These are phyloP conservation scores for Orbilia blumenaviensis DNA, from an alignment of 2,329 filamentous ascomycete species.

Conservation along the genomic window DNA sequence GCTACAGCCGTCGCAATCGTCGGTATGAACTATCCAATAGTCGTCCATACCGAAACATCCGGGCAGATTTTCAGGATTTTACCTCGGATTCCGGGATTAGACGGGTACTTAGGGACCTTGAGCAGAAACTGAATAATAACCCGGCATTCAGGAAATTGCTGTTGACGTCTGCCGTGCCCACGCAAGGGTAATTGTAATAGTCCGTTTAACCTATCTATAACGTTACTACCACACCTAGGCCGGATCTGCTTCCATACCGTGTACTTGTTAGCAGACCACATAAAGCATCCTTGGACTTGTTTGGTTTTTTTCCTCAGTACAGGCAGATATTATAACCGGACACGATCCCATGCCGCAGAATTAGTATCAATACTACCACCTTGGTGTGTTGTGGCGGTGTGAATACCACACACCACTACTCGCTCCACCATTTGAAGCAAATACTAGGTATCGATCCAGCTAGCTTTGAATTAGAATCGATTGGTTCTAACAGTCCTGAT, in stretches of 20 bases:
- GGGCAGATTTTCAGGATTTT: neutral
- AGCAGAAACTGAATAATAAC: neutral
- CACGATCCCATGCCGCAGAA: neutral
- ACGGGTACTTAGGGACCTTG: neutral
- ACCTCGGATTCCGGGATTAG: neutral
- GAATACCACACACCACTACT: slow-evolving; percentile 12
- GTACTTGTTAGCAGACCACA: neutral
- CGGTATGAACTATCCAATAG: neutral
- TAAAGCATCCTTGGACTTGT: neutral
- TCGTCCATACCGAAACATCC: slow-evolving; percentile 1
- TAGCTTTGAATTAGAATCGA: neutral
- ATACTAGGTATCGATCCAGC: too few species aligned
- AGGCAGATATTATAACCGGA: slow-evolving; percentile 14
- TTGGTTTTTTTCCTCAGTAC: slow-evolving; percentile 3
- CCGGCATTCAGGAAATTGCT: slow-evolving; percentile 1
- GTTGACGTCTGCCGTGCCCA: neutral
- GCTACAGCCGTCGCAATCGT: neutral
- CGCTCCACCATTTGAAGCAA: neutral
- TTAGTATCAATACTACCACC: neutral
- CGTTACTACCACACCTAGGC: slow-evolving; percentile 10
- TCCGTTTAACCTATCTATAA: slow-evolving; percentile 30
- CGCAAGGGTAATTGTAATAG: slow-evolving; percentile 9
- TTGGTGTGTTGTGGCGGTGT: slow-evolving; percentile 21
- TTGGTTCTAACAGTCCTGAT: slow-evolving; percentile 11
- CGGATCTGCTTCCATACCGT: neutral